A percentile compares a stretch with the other conserved stretches of the same genome.
These are phyloP conservation scores for Suhomyces kunorum DNA, from an alignment of 1,139 yeast genomes.

Conservation along the genomic window DNA sequence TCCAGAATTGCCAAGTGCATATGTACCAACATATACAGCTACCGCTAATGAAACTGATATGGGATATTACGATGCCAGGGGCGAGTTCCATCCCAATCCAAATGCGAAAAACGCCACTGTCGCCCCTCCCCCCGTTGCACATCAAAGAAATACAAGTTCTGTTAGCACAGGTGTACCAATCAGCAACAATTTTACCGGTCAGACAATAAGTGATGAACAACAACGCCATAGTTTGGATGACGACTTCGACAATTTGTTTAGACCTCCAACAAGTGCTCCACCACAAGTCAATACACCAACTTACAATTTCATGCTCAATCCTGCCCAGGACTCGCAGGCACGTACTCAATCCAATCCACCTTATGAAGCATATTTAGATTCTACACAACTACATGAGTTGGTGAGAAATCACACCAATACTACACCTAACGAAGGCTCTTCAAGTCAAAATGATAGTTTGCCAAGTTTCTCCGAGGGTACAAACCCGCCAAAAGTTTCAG, in stretches of 20 bases:
- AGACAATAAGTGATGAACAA: slow-evolving; percentile 14
- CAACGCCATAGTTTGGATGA: slow-evolving; percentile 1
- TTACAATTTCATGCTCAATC: slow-evolving; percentile 11
- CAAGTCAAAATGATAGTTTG: slow-evolving; percentile 17
- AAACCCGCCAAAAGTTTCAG: slow-evolving; percentile 16
- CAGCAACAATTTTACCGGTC: slow-evolving; percentile 7
- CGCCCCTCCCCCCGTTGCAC: slow-evolving; percentile 17
- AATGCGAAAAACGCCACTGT: slow-evolving; percentile 23
- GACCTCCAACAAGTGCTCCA: slow-evolving; percentile 8
- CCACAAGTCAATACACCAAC: slow-evolving; percentile 9
- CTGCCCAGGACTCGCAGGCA: not conserved
- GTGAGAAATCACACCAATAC: not conserved
- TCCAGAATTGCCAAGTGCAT: slow-evolving; percentile 38
- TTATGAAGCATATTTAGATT: not conserved
- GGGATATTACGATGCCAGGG: slow-evolving; percentile 76
- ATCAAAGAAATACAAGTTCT: slow-evolving; percentile 17
- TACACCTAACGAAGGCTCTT: slow-evolving; percentile 9
- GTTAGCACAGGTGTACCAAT: slow-evolving; percentile 16
- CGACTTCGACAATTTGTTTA: slow-evolving; percentile 8
- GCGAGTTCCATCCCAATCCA: slow-evolving; percentile 50
- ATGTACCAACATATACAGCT: slow-evolving; percentile 69
- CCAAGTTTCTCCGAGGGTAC: slow-evolving; percentile 18
- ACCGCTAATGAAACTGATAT: slow-evolving; percentile 68
- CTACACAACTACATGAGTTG: not conserved
- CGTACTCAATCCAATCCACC: slow-evolving; percentile 3